Conservation (phyloP, 2,329 filamentous ascomycete genomes). For the Alternaria rosae region DNA sequence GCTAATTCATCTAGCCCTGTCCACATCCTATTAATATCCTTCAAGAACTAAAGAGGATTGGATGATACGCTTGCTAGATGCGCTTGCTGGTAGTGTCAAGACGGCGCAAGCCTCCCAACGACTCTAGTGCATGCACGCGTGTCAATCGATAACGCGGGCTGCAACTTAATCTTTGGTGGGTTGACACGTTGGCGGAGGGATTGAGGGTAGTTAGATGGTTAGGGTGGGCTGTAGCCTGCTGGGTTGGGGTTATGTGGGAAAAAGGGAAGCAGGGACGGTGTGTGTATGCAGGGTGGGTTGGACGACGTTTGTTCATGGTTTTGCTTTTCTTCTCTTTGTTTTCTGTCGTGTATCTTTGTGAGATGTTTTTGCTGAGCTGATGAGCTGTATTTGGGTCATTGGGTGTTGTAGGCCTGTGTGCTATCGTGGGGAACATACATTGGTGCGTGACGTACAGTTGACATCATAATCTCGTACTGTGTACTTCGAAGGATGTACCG, state of each 20-base stretch:
- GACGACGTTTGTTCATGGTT: neutral
- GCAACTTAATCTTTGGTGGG: neutral
- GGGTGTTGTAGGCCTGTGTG: neutral
- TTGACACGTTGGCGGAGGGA: neutral
- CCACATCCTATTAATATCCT: neutral
- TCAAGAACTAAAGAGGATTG: neutral
- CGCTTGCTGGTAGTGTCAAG: neutral
- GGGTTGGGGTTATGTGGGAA: neutral
- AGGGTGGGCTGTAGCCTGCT: neutral
- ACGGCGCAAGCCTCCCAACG: neutral
- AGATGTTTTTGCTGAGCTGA: neutral
- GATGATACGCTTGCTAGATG: neutral
- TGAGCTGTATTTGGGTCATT: neutral
- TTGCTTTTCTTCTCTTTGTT: neutral
- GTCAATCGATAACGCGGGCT: slow-evolving; percentile 1
- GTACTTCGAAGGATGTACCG: neutral
- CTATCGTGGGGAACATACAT: neutral
- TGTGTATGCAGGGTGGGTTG: neutral
- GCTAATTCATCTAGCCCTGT: neutral
- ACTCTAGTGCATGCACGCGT: slow-evolving; percentile 1
- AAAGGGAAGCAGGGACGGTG: neutral
- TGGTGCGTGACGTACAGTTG: neutral
- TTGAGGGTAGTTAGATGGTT: neutral
- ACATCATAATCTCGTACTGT: neutral
- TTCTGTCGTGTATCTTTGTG: neutral